Conservation (phyloP, 257 asterid species). For the Nicotiana otophora region DNA sequence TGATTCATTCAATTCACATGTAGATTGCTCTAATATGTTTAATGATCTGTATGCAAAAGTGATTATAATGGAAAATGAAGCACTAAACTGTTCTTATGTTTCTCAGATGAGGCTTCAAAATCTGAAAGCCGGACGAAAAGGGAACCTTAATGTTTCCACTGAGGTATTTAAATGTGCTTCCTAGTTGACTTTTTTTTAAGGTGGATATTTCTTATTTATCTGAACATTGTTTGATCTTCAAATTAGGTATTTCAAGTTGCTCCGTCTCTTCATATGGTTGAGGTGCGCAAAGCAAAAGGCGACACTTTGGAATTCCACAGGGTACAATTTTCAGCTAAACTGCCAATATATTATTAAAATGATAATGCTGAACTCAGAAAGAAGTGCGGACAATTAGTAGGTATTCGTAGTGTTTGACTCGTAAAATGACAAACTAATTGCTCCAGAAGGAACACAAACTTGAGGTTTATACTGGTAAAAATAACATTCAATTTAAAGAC, state of each 20-base stretch:
- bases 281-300: conserved; percentile 70
- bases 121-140: conserved; percentile 82
- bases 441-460: not conserved
- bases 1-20: not conserved
- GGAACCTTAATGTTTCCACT: conserved; percentile 80
- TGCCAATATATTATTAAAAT: not conserved
- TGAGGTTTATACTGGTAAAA: not conserved
- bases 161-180: conserved; percentile 42
- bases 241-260: conserved; percentile 69
- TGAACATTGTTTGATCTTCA: not conserved
- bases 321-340: conserved; percentile 29
- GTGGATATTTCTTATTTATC: not conserved
- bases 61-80: not conserved
- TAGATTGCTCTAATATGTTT: not conserved
- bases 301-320: conserved; percentile 80
- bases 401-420: not conserved
- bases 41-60: not conserved
- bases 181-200: not conserved
- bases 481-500: not conserved
- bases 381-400: not conserved
- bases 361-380: not conserved
- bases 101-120: conserved; percentile 87
- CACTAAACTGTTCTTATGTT: not conserved
- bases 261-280: conserved; percentile 75
- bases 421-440: too few species aligned